Percentiles rank a stretch among this genome's conserved stretches.
These are phyloP conservation scores for Tylopilus vinaceipallidus DNA, from an alignment of 768 basidiomycete genomes.

Conservation along the genomic window DNA sequence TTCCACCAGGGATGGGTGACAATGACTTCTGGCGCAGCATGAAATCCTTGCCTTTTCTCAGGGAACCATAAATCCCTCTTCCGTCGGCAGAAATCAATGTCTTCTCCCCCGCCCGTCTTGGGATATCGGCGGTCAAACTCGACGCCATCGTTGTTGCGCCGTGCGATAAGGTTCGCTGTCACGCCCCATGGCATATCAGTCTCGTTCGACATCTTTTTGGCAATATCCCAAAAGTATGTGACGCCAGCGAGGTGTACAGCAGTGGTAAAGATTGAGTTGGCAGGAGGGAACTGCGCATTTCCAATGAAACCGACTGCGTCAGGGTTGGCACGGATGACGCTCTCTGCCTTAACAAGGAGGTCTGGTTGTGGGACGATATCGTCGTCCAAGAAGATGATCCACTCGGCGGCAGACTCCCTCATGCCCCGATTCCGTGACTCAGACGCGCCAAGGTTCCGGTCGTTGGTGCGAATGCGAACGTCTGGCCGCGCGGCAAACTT, in stretches of 20 bases:
- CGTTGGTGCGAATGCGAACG: slow-evolving; percentile 53
- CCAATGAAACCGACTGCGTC: slow-evolving; percentile 55
- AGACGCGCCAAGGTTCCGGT: slow-evolving; percentile 48
- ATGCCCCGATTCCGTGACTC: slow-evolving; percentile 56
- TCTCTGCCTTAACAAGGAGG: slow-evolving; percentile 47
- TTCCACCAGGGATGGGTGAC: slow-evolving; percentile 62
- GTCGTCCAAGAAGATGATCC: slow-evolving; percentile 61
- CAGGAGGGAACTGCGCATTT: slow-evolving; percentile 47
- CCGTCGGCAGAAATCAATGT: slow-evolving; percentile 56
- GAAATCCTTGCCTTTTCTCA: slow-evolving; percentile 40
- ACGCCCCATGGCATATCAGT: slow-evolving; percentile 60
- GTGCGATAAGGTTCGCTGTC: slow-evolving; percentile 55
- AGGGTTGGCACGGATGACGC: slow-evolving; percentile 43
- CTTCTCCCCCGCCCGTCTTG: slow-evolving; percentile 64
- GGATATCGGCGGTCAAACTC: slow-evolving; percentile 48
- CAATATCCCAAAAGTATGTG: slow-evolving; percentile 63
- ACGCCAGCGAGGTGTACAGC: slow-evolving; percentile 57
- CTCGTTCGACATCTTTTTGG: slow-evolving; percentile 40
- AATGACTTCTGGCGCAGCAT: slow-evolving; percentile 45
- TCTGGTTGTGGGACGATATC: slow-evolving; percentile 45
- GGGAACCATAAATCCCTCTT: slow-evolving; percentile 41
- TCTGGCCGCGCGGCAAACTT: slow-evolving; percentile 44
- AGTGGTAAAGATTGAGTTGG: slow-evolving; percentile 47
- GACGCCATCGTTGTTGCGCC: slow-evolving; percentile 45
- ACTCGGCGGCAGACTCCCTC: slow-evolving; percentile 53